A percentile compares a stretch with the other conserved stretches of the same genome.
Conservation (phyloP, 1,284 basidiomycete species). For the Lentinus polychrous region DNA sequence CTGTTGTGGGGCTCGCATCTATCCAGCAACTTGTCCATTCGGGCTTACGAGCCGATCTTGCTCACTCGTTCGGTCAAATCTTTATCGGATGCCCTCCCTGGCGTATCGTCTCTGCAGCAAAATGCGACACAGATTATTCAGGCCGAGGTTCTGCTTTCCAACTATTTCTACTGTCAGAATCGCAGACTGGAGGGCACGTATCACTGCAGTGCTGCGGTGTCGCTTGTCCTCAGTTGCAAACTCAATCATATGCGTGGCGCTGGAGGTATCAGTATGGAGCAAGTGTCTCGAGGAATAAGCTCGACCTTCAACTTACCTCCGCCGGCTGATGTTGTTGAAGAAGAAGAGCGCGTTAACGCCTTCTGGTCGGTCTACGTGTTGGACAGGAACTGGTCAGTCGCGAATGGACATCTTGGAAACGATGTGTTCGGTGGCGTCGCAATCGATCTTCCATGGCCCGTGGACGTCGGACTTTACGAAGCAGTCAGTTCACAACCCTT, state of each 20-base stretch:
- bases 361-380: slow-evolving; percentile 39
- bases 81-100: slow-evolving; percentile 21
- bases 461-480: slow-evolving; percentile 20
- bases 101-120: slow-evolving; percentile 24
- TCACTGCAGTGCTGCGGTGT: slow-evolving; percentile 33
- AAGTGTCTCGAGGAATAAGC: slow-evolving; percentile 2
- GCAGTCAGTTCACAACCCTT: slow-evolving; percentile 4
- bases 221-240: slow-evolving; percentile 29
- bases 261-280: not conserved
- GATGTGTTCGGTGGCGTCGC: slow-evolving; percentile 5
- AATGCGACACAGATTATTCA: slow-evolving; percentile 29
- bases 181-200: slow-evolving; percentile 35
- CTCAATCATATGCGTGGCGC: slow-evolving; percentile 17
- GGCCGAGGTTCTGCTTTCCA: slow-evolving; percentile 37
- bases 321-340: slow-evolving; percentile 23
- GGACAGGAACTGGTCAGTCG: slow-evolving; percentile 33
- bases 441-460: slow-evolving; percentile 32
- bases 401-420: slow-evolving; percentile 21
- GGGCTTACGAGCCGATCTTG: slow-evolving; percentile 17
- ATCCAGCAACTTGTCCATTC: slow-evolving; percentile 13
- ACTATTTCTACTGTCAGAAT: slow-evolving; percentile 36
- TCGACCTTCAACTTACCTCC: slow-evolving; percentile 4
- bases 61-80: slow-evolving; percentile 23
- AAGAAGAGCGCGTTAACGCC: slow-evolving; percentile 34
- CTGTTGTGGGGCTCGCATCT: slow-evolving; percentile 20